Percentiles rank a stretch among this genome's conserved stretches.
Conservation (phyloP, 495 filamentous ascomycete genomes). For the Amniculicola lignicola region DNA sequence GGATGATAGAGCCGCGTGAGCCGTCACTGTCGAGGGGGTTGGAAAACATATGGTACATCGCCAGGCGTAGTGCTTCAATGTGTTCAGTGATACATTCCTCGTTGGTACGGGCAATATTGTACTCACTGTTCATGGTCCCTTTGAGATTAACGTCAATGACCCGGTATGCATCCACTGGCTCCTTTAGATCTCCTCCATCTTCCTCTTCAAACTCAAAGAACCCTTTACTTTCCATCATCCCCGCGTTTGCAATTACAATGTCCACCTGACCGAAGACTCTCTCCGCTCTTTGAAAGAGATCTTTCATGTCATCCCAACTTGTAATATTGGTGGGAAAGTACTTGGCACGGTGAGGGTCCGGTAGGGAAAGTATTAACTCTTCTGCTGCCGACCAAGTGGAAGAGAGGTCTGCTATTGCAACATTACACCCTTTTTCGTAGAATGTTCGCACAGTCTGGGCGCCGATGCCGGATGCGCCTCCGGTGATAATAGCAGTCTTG, state of each 20-base stretch:
- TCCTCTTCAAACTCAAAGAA: constrained; percentile 46
- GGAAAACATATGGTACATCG: constrained; percentile 19
- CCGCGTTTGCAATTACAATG: constrained; percentile 52
- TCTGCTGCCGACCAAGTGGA: constrained; percentile 13
- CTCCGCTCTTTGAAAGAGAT: constrained; percentile 44
- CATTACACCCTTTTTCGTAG: constrained; percentile 18
- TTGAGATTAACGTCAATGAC: constrained; percentile 49
- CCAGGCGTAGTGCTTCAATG: constrained; percentile 20
- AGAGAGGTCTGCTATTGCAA: constrained; percentile 27
- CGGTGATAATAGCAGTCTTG: constrained; percentile 28
- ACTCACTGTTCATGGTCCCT: constrained; percentile 43
- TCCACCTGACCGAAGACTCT: constrained; percentile 48
- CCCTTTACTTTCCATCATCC: constrained; percentile 42
- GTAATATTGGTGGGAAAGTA: constrained; percentile 46
- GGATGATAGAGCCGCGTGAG: constrained; percentile 17
- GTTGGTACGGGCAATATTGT: background rate
- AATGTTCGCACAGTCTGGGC: constrained; percentile 28
- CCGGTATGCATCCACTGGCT: constrained; percentile 38
- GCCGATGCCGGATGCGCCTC: constrained; percentile 25
- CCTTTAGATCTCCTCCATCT: constrained; percentile 43
- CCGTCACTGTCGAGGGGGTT: constrained; percentile 14
- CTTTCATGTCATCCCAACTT: constrained; percentile 44
- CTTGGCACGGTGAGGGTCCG: constrained; percentile 14
- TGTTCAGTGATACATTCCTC: background rate
- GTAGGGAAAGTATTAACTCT: constrained; percentile 14